Conservation (phyloP, 345 rosid species). For the Populus euphratica region DNA sequence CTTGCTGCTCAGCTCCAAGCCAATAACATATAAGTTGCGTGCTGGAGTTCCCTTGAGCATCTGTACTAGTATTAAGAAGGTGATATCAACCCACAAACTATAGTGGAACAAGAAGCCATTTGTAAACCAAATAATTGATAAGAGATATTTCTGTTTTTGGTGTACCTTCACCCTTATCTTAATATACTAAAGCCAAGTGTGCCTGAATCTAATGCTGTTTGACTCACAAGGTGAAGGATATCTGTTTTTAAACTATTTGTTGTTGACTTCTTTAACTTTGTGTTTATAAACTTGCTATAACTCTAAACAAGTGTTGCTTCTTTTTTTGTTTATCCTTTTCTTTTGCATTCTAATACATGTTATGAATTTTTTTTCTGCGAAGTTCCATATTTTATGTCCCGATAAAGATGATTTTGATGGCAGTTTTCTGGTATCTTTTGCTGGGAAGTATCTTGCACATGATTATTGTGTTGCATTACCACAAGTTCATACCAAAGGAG, state of each 20-base stretch:
- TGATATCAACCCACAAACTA: background rate
- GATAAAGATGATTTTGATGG: constrained; percentile 22
- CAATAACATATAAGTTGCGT: background rate
- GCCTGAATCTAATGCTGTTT: background rate
- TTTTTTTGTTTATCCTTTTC: background rate
- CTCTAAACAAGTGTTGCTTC: background rate
- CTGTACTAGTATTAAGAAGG: background rate
- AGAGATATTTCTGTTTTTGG: background rate
- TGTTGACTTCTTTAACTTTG: background rate
- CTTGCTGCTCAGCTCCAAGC: background rate
- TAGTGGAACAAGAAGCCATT: background rate
- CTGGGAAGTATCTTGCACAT: constrained; percentile 75
- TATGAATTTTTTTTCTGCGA: background rate
- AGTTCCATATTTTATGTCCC: background rate
- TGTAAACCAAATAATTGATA: background rate
- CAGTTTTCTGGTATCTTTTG: constrained; percentile 88
- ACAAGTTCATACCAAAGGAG: constrained; percentile 31
- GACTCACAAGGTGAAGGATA: background rate
- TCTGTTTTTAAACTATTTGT: background rate
- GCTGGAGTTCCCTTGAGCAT: background rate
- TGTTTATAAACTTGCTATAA: background rate
- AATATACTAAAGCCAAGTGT: background rate
- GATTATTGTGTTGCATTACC: constrained; percentile 53
- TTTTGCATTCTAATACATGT: background rate
- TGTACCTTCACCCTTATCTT: background rate